These are phyloP conservation scores for Geotrichum carabidarum DNA, from an alignment of 1,139 yeast genomes.

Conservation along the genomic window DNA sequence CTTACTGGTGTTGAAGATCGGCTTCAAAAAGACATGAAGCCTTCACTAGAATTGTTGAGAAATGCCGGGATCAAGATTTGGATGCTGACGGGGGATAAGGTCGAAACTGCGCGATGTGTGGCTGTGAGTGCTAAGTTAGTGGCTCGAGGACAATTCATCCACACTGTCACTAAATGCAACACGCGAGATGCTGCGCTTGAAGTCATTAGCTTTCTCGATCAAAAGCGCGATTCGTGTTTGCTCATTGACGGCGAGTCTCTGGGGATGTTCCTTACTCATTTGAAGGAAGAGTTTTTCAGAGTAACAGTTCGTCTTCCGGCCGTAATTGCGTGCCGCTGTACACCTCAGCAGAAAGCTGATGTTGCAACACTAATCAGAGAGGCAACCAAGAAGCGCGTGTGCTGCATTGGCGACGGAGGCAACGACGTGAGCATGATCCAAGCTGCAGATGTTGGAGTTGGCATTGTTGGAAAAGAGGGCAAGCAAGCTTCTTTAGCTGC, in stretches of 20 bases:
- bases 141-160: constrained; percentile 89
- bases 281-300: constrained; percentile 65
- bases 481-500: constrained; percentile 96
- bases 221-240: constrained; percentile 68
- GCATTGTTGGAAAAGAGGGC: constrained; percentile 98
- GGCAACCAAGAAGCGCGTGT: constrained; percentile 80
- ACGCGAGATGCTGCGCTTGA: constrained; percentile 50
- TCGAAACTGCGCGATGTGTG: constrained; percentile 96
- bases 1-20: constrained; percentile 97
- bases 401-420: constrained; percentile 99
- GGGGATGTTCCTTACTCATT: constrained; percentile 58
- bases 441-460: constrained; percentile 97
- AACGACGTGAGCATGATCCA: constrained; percentile 99
- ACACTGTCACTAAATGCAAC: constrained; percentile 63
- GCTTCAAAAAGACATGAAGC: constrained; percentile 82
- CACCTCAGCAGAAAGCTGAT: constrained; percentile 98
- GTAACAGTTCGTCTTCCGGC: constrained; percentile 77
- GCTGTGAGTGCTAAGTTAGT: constrained; percentile 90
- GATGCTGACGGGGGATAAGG: constrained; percentile 99
- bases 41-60: constrained; percentile 83
- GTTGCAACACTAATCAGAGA: constrained; percentile 75
- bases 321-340: constrained; percentile 95
- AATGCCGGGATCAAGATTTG: constrained; percentile 97
- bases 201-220: constrained; percentile 64
- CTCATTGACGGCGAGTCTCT: constrained; percentile 93